Conservation (phyloP, 805 yeast species). For the Debaryomyces maramus region DNA sequence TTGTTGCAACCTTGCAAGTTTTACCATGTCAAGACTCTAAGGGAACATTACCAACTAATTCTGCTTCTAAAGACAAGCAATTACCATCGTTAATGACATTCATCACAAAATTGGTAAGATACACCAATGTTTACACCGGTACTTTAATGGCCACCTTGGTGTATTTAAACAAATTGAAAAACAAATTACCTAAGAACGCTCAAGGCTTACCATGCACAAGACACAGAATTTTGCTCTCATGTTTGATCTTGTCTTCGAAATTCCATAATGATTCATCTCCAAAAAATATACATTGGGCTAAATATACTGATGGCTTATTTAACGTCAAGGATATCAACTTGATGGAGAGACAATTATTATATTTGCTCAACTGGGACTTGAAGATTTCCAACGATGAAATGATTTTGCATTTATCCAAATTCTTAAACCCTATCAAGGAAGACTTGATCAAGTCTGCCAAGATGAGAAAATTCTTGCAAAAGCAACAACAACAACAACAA, state of each 20-base stretch:
- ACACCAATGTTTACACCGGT: constrained; percentile 79
- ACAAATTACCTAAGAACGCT: constrained; percentile 66
- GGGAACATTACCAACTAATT: constrained; percentile 25
- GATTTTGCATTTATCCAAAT: constrained; percentile 38
- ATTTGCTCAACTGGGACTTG: constrained; percentile 70
- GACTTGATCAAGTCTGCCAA: constrained; percentile 34
- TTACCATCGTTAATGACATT: constrained; percentile 75
- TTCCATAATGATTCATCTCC: constrained; percentile 79
- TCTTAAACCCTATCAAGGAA: constrained; percentile 53
- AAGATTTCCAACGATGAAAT: constrained; percentile 47
- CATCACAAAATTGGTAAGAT: constrained; percentile 67
- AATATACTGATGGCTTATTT: constrained; percentile 74
- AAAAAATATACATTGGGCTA: constrained; percentile 77
- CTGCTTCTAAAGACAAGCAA: constrained; percentile 33
- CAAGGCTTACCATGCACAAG: constrained; percentile 78
- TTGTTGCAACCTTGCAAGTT: constrained; percentile 64
- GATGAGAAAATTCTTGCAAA: constrained; percentile 31
- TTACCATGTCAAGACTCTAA: constrained; percentile 54
- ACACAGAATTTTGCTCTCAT: constrained; percentile 74
- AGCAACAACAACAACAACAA: constrained; percentile 19
- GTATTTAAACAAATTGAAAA: constrained; percentile 60
- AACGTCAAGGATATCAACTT: constrained; percentile 66
- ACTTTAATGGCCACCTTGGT: constrained; percentile 72
- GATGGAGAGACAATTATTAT: constrained; percentile 77
- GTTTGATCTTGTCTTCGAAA: constrained; percentile 71